Conservation (phyloP, 352 stramenopile genomes). For the Pythium plurisporium region DNA sequence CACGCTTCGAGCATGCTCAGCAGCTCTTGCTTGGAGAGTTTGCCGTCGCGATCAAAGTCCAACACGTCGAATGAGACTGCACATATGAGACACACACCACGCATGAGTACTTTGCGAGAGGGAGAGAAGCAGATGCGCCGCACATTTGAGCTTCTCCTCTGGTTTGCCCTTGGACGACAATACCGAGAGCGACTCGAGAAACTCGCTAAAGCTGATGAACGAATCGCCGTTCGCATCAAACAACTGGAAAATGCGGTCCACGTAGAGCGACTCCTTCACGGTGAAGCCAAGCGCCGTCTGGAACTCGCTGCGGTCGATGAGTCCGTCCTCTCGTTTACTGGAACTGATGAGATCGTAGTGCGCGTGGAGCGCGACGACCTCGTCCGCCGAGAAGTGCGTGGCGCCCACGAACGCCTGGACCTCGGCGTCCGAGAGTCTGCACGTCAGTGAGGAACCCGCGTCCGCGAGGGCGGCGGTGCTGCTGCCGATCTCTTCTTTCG, state of each 20-base stretch:
- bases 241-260: slow-evolving; percentile 78
- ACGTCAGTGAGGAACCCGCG: slow-evolving; percentile 26
- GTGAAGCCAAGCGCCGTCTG: slow-evolving; percentile 73
- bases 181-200: slow-evolving; percentile 66
- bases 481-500: slow-evolving; percentile 35
- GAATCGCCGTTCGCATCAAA: slow-evolving; percentile 76
- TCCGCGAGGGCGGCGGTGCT: slow-evolving; percentile 10
- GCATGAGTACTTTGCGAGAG: not conserved
- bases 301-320: slow-evolving; percentile 79
- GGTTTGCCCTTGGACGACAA: slow-evolving; percentile 63
- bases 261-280: slow-evolving; percentile 77
- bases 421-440: slow-evolving; percentile 51
- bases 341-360: slow-evolving; percentile 72
- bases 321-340: slow-evolving; percentile 52
- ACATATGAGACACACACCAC: not conserved
- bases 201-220: slow-evolving; percentile 80
- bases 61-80: slow-evolving; percentile 77
- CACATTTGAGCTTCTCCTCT: slow-evolving; percentile 72
- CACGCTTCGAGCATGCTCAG: slow-evolving; percentile 68
- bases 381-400: slow-evolving; percentile 56
- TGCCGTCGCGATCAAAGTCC: slow-evolving; percentile 68
- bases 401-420: slow-evolving; percentile 33
- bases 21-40: slow-evolving; percentile 66
- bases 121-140: slow-evolving; percentile 13
- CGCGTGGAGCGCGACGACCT: slow-evolving; percentile 50